These are phyloP conservation scores for Candida michaelii DNA, from an alignment of 805 yeast genomes.

Conservation along the genomic window DNA sequence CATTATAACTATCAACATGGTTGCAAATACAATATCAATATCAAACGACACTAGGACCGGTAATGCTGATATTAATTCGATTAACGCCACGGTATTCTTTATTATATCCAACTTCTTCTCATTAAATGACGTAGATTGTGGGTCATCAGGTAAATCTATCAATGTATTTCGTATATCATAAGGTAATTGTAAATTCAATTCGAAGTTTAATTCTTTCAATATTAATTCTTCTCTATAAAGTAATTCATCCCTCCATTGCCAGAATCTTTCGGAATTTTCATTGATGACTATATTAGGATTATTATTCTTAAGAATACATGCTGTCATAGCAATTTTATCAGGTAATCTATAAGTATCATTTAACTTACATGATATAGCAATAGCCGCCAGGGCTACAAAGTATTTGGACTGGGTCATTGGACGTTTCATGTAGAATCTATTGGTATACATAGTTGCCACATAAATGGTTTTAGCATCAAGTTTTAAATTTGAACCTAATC, in stretches of 20 bases:
- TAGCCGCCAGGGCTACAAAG: constrained; percentile 44
- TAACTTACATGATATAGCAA: constrained; percentile 43
- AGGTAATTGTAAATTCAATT: constrained; percentile 39
- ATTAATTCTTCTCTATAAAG: constrained; percentile 43
- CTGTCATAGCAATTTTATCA: constrained; percentile 41
- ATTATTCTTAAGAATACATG: constrained; percentile 36
- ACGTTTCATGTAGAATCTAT: constrained; percentile 40
- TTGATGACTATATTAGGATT: constrained; percentile 30
- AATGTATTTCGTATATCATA: constrained; percentile 27
- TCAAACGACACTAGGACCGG: constrained; percentile 40
- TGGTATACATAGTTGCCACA: constrained; percentile 40
- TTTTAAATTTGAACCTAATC: constrained; percentile 35
- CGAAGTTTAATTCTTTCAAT: constrained; percentile 38
- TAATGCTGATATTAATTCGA: constrained; percentile 38
- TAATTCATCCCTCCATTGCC: constrained; percentile 47
- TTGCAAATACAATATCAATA: constrained; percentile 31
- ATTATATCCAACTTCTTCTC: constrained; percentile 20
- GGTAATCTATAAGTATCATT: constrained; percentile 44
- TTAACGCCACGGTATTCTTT: constrained; percentile 31
- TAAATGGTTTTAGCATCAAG: constrained; percentile 43
- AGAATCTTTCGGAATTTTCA: constrained; percentile 40
- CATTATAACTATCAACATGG: constrained; percentile 23
- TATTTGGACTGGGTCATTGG: constrained; percentile 45
- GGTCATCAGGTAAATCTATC: constrained; percentile 8
- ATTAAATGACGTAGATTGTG: constrained; percentile 10